Evolutionary conservation across 2,329 filamentous ascomycete species (phyloP).

Genomic region (Stenocarpella maydis): DNA sequence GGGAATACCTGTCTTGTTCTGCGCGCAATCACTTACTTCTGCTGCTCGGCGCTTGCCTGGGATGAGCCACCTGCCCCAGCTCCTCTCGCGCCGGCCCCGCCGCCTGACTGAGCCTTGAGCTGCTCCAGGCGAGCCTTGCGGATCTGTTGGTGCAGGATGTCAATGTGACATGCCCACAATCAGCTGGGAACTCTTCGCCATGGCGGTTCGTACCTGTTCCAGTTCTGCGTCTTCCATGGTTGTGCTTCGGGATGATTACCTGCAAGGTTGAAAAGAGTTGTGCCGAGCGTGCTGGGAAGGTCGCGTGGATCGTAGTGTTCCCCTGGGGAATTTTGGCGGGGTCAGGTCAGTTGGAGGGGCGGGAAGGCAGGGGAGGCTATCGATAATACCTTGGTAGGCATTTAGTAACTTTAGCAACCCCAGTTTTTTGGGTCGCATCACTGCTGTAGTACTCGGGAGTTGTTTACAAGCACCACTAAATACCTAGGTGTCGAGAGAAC

Average conservation of each 20-base stretch:
- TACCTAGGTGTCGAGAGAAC: too few species aligned
- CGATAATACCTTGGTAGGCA: too few species aligned
- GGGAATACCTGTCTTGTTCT: neutral
- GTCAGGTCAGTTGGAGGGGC: slow-evolving; percentile 32
- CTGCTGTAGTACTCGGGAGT: too few species aligned
- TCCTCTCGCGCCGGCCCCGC: slow-evolving; percentile 55
- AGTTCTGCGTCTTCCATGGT: slow-evolving; percentile 38
- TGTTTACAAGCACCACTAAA: too few species aligned
- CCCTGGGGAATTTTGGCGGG: slow-evolving; percentile 34
- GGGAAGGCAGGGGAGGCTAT: neutral
- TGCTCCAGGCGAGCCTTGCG: slow-evolving; percentile 91
- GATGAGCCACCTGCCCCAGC: slow-evolving; percentile 55
- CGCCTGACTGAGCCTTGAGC: slow-evolving; percentile 77
- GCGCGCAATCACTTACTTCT: slow-evolving; percentile 59
- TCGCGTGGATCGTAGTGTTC: slow-evolving; percentile 2
- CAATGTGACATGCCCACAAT: neutral
- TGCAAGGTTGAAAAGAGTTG: neutral
- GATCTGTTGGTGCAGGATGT: slow-evolving; percentile 64
- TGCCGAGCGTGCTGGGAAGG: neutral
- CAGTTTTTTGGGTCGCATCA: neutral
- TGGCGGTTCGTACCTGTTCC: slow-evolving; percentile 34
- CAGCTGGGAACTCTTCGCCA: neutral
- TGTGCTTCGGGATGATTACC: neutral
- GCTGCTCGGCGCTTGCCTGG: slow-evolving; percentile 68
- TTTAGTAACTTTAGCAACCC: neutral